Base-by-base conservation (phyloP, 2,329 filamentous ascomycete species). In the Colletotrichum theobromicola region DNA sequence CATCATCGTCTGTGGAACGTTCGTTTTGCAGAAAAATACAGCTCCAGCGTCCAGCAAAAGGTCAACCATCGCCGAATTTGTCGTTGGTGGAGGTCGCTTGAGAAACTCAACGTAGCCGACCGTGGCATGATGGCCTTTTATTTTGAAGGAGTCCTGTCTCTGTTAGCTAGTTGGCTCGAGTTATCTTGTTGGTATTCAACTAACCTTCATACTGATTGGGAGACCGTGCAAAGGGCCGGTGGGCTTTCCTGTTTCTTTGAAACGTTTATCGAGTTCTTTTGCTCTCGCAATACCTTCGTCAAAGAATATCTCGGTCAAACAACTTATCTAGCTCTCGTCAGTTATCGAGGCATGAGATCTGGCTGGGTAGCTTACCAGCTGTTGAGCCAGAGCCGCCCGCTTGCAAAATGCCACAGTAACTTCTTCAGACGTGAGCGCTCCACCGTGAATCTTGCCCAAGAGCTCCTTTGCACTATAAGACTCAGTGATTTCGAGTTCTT, bases 1-100 rank as follows among this genome's bases (percentile, higher is more conserved):
- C 77, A 85, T 85, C 71, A 91, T 81, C 0, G 89, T 89, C 75
- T 91, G 89, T 2, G 93, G 92, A 3, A 94, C 85, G 77, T 94
- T 94, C 1, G 93, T 94, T 82, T 94, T 94, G 77, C 90, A 88
- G 77, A 94, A 93, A n/a, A 93, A 83, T 0, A 94, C 87, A 1
- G 93, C 93, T 2, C 93, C 93, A 0, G 91, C 85, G 21, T 86
- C 85, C 30, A 90, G 83, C 5, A 94, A 82, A 1, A 93, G 83
- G 10, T 89, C 85, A 0, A 93, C 89, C 8, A 94, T 83, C 0
- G 88, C 86, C 0, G 90, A 87, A 79, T 70, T 93, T 89, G 75
- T 86, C 81, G 35, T 82, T 81, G 16, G 89, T 86, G 3, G 90
- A n/a, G 90, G 63, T 89, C 86, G 69, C 87, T 84, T 37, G 88